Evolutionary conservation across 2,329 filamentous ascomycete species (phyloP).

Genomic region (Aspergillus candidus): DNA sequence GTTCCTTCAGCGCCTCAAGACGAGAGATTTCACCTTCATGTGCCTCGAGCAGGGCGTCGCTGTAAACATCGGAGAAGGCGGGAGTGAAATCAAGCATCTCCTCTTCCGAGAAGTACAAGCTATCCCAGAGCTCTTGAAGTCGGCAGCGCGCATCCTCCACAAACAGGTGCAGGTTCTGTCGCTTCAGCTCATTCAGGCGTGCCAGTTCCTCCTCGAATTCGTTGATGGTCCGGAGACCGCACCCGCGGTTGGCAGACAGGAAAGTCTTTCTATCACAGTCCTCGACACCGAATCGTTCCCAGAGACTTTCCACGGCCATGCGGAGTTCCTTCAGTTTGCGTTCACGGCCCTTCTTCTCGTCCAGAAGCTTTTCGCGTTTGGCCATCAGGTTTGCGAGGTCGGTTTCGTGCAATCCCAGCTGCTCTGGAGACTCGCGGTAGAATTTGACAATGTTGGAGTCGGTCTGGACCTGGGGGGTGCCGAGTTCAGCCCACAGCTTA

Average conservation of each 20-base stretch:
- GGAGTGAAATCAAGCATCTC: conserved; percentile 98
- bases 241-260: conserved; percentile 80
- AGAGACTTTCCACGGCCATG: conserved; percentile 72
- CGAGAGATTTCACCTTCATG: conserved; percentile 87
- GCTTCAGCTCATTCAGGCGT: conserved; percentile 84
- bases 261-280: conserved; percentile 79
- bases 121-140: conserved; percentile 92
- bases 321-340: conserved; percentile 70
- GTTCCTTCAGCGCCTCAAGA: conserved; percentile 74
- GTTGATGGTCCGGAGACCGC: conserved; percentile 84
- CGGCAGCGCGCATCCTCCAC: conserved; percentile 89
- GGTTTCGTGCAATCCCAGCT: conserved; percentile 84
- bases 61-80: conserved; percentile 94
- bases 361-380: conserved; percentile 73
- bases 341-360: conserved; percentile 85
- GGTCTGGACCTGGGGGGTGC: conserved; percentile 87
- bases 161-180: conserved; percentile 90
- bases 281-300: conserved; percentile 81
- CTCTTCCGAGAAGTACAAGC: conserved; percentile 89
- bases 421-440: conserved; percentile 85
- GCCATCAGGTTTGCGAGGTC: conserved; percentile 67
- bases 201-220: conserved; percentile 89
- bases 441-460: conserved; percentile 81
- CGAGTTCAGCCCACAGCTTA: conserved; percentile 90
- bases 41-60: conserved; percentile 86